Evolutionary conservation across 768 basidiomycete genomes (phyloP), one percentile per base, ranked within the genome.

Genomic region (Tricholoma furcatifolium): DNA sequence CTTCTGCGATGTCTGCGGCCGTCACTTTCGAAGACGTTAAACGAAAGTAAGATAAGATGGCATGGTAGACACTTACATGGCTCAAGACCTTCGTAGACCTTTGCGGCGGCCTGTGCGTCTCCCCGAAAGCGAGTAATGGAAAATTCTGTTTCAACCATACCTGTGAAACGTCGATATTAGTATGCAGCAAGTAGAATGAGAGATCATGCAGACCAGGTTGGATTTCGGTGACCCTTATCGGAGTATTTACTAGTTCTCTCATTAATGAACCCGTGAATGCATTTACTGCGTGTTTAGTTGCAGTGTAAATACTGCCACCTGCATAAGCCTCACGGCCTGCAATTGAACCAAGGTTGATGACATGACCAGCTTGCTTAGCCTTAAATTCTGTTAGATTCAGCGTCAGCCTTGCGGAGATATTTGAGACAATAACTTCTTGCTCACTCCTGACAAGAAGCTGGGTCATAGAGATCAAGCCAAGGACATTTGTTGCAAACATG

Each of bases 321-420:
- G 85, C 83, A 64, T 98, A 98, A 4, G 96, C 67, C 63, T 94
- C 93, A 8, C 79, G 74, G 44, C 90, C 94, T 11, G 97, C 95
- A 53, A 99, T 82, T 10, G 93, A 96, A 7, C 97, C 95, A 45
- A 99, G 75, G 69, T 97, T 96, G 73, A 99, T 98, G 60, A 99
- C 75, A 73, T 95, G 93, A 0, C 93, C 91, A 4, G 82, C 72
- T 62, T 87, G 82, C 65, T 79, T 85, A 49, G 73, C 77, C 66
- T 88, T 92, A 75, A 93, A 92, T 53, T 88, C 90, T 91, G 60
- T 6, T n/a, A 15, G 18, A 24, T 30, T n/a, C 20, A 32, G 11
- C 9, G 36, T 53, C 17, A 59, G 50, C 23, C 7, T 27, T 3
- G 27, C 27, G 27, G n/a, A n/a, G 14, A 24, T 32, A 21, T 24